A percentile compares a stretch with the other conserved stretches of the same genome.
Conservation (phyloP, 331 rosid species). For the Dryas integrifolia region DNA sequence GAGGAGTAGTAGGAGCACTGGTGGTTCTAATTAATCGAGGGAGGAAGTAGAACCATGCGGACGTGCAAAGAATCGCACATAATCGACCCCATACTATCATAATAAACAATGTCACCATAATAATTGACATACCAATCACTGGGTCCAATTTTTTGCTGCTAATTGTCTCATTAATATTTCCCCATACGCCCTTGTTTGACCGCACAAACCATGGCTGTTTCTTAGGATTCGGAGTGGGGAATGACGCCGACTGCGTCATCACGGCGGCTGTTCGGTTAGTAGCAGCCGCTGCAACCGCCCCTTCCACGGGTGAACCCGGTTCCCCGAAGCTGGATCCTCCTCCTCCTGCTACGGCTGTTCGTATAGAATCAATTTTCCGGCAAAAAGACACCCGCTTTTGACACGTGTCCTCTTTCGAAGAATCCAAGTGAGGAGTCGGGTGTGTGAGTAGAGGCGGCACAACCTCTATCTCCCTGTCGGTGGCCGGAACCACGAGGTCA, state of each 20-base stretch:
- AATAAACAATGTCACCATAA: constrained; percentile 48
- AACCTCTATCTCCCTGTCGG: not conserved
- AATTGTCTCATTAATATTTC: not conserved
- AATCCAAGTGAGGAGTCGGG: not conserved
- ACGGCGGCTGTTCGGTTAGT: not conserved
- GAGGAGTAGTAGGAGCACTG: no score
- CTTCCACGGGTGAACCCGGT: not conserved
- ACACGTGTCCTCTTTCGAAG: constrained; percentile 27
- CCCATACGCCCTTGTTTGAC: constrained; percentile 4
- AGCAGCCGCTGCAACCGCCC: no score
- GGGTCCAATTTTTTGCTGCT: constrained; percentile 14
- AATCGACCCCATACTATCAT: constrained; percentile 64
- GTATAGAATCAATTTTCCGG: constrained; percentile 26
- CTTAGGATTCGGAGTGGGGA: not conserved
- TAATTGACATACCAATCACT: constrained; percentile 45
- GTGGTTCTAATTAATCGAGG: constrained; percentile 25
- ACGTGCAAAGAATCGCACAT: constrained; percentile 67
- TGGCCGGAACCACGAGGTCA: not conserved
- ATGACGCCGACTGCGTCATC: not conserved
- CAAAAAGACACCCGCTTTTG: constrained; percentile 28
- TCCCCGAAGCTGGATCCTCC: not conserved
- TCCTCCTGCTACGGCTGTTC: not conserved
- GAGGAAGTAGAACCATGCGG: constrained; percentile 53
- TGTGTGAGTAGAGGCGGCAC: not conserved
- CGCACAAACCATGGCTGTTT: not conserved